A percentile compares a stretch with the other conserved stretches of the same genome.
Evolutionary conservation across 192 early-diverging fungal species (phyloP).

Genomic region (Pecoramyces ruminantium): DNA sequence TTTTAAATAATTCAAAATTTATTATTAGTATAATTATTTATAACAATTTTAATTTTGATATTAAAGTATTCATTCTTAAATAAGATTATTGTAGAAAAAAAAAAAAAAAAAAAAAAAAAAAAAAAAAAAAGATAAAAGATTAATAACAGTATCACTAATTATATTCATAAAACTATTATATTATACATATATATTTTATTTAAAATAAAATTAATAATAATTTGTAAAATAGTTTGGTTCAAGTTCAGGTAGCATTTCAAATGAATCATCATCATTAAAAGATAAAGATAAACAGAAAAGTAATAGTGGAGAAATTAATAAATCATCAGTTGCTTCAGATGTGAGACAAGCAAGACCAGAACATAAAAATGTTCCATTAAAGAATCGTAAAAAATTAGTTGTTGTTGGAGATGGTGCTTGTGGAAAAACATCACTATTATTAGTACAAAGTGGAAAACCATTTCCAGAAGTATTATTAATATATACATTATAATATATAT

Average conservation of each 20-base stretch:
- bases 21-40: no score
- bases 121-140: no score
- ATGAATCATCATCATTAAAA: neutral
- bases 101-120: no score
- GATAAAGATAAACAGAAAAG: neutral
- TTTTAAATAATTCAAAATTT: no score
- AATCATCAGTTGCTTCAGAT: neutral
- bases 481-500: no score
- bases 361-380: neutral
- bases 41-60: no score
- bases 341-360: neutral
- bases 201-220: no score
- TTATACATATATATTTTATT: neutral
- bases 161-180: no score
- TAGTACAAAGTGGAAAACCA: slow-evolving; percentile 1
- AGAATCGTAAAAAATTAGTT: slow-evolving; percentile 6
- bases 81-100: no score
- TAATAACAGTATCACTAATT: no score
- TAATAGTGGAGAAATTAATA: neutral
- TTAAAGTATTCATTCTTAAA: no score
- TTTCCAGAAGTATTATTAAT: slow-evolving; percentile 5
- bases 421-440: slow-evolving; percentile 14
- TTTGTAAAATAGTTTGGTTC: neutral
- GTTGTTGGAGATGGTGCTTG: slow-evolving; percentile 14
- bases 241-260: neutral